These are phyloP conservation scores for Epichloe scottii DNA, from an alignment of 2,329 filamentous ascomycete genomes.

Conservation along the genomic window DNA sequence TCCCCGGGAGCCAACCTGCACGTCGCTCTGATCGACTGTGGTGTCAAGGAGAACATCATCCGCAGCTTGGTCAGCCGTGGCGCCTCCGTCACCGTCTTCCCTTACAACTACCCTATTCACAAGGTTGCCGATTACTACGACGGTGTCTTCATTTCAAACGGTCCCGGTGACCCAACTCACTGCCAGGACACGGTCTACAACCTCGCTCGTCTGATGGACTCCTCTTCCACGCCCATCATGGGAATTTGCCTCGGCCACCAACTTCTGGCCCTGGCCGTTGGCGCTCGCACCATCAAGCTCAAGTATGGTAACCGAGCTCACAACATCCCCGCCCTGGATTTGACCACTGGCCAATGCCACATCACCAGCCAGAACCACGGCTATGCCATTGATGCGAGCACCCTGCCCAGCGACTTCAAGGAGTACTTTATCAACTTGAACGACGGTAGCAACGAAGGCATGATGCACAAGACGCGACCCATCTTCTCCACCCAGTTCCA, in stretches of 20 bases:
- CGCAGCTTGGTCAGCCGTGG: conserved; percentile 86
- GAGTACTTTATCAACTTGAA: conserved; percentile 99
- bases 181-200: conserved; percentile 92
- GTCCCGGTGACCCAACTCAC: conserved; percentile 94
- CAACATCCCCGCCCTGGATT: conserved; percentile 91
- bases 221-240: conserved; percentile 84
- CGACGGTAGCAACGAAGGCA: conserved; percentile 92
- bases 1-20: conserved; percentile 75
- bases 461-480: conserved; percentile 90
- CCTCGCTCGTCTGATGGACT: conserved; percentile 80
- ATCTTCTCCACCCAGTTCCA: conserved; percentile 99
- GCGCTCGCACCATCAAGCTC: conserved; percentile 86
- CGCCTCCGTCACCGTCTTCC: conserved; percentile 86
- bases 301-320: conserved; percentile 99
- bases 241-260: conserved; percentile 97
- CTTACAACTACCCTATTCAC: conserved; percentile 94
- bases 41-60: conserved; percentile 99
- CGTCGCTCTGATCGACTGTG: conserved; percentile 91
- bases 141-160: conserved; percentile 98
- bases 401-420: conserved; percentile 77
- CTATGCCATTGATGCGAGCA: conserved; percentile 81
- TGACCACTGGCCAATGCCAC: conserved; percentile 94
- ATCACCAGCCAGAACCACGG: conserved; percentile 98
- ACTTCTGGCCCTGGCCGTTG: conserved; percentile 78
- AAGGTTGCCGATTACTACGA: conserved; percentile 97